Percentiles rank a stretch among this genome's conserved stretches.
Evolutionary conservation across 2,329 filamentous ascomycete genomes (phyloP).

Genomic region (Monosporascus ibericus): DNA sequence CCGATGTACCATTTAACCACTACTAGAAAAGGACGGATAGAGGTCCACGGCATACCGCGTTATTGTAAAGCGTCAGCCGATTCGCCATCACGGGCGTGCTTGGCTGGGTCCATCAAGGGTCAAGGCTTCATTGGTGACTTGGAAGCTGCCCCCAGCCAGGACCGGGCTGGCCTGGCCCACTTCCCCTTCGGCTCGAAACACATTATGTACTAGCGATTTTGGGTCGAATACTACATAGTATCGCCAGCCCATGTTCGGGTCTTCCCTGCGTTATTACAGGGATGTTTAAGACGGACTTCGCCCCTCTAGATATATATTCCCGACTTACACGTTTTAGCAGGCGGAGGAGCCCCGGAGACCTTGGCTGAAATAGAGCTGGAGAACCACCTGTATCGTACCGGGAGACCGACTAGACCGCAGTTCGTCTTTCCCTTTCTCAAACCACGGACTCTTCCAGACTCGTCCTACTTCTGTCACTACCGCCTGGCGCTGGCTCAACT

Average conservation of each 20-base stretch:
- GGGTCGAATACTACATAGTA: constrained; percentile 23
- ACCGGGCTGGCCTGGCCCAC: neutral
- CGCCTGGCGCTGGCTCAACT: neutral
- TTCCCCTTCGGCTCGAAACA: neutral
- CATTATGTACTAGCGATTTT: constrained; percentile 17
- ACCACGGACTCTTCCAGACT: constrained; percentile 20
- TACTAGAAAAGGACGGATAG: neutral
- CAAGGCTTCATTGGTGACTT: neutral
- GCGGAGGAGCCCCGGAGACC: constrained; percentile 35
- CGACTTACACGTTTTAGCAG: constrained; percentile 39
- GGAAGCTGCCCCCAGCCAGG: neutral
- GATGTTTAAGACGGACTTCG: constrained; percentile 26
- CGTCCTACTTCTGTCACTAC: constrained; percentile 16
- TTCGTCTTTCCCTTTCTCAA: constrained; percentile 19
- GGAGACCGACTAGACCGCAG: constrained; percentile 14
- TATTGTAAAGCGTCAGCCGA: constrained; percentile 7
- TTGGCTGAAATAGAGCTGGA: constrained; percentile 18
- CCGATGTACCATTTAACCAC: too few species aligned
- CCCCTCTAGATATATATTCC: constrained; percentile 42
- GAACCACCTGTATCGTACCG: constrained; percentile 18
- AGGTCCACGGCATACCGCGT: constrained; percentile 5
- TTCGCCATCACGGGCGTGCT: constrained; percentile 4
- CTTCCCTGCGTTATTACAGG: constrained; percentile 32
- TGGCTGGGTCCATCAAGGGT: neutral
- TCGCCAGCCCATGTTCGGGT: constrained; percentile 30